Percentiles rank a stretch among this genome's conserved stretches.
phyloP scores from a whole-genome alignment of 371 early-diverging fungal genomes.

The Rhizopus stolonifer region DNA sequence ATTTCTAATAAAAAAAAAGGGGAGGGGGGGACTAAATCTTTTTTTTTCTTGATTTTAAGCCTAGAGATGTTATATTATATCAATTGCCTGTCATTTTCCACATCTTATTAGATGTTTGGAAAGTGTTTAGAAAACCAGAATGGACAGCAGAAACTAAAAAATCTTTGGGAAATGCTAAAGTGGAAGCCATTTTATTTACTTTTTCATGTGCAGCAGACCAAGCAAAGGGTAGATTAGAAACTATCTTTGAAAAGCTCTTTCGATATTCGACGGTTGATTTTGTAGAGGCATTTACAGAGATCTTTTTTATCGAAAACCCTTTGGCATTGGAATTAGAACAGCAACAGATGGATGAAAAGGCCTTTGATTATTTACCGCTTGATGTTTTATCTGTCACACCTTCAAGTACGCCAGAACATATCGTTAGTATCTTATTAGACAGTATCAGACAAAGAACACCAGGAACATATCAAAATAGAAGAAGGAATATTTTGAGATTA shows the following conservation, averaged over 20 bases:
- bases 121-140: constrained; percentile 43
- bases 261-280: constrained; percentile 56
- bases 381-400: constrained; percentile 55
- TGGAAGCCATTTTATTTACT: constrained; percentile 42
- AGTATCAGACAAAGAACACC: constrained; percentile 57
- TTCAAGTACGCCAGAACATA: constrained; percentile 53
- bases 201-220: constrained; percentile 51
- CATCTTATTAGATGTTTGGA: constrained; percentile 53
- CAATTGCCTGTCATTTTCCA: constrained; percentile 57
- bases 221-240: constrained; percentile 50
- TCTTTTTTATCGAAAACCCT: constrained; percentile 64
- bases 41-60: constrained; percentile 15
- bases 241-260: constrained; percentile 59
- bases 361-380: constrained; percentile 39
- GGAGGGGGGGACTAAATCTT: neutral
- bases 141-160: constrained; percentile 21
- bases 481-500: constrained; percentile 41
- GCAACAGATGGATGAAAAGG: constrained; percentile 12
- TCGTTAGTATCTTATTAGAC: constrained; percentile 54
- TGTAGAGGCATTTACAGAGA: constrained; percentile 63
- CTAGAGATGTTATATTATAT: constrained; percentile 51
- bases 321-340: constrained; percentile 40
- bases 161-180: constrained; percentile 35
- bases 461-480: constrained; percentile 40
- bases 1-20: neutral